These are phyloP conservation scores for Geranium incanum DNA, from an alignment of 441 rosid genomes.

Conservation along the genomic window DNA sequence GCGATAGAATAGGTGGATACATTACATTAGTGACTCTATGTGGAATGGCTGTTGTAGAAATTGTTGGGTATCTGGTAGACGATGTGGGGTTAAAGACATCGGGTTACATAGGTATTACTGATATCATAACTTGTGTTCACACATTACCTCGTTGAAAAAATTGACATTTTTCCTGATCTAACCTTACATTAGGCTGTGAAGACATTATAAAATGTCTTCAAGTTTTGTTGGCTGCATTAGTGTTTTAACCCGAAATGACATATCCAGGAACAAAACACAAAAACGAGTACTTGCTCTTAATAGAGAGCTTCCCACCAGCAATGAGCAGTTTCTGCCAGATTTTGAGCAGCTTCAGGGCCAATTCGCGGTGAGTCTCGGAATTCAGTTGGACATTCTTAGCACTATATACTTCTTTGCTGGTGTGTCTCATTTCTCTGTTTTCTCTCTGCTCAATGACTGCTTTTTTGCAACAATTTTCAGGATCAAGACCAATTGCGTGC, in stretches of 20 bases:
- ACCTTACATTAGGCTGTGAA: background rate
- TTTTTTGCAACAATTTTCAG: slow-evolving; percentile 31
- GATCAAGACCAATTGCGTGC: slow-evolving; percentile 81
- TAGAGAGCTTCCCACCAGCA: slow-evolving; percentile 76
- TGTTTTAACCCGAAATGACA: background rate
- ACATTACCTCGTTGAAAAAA: background rate
- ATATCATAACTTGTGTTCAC: background rate
- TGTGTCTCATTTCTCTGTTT: background rate
- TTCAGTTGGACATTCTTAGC: slow-evolving; percentile 7
- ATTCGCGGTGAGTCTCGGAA: slow-evolving; percentile 42
- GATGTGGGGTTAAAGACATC: background rate
- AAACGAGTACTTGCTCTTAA: slow-evolving; percentile 78
- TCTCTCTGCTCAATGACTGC: slow-evolving; percentile 5
- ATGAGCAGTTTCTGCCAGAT: slow-evolving; percentile 77
- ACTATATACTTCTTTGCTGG: background rate
- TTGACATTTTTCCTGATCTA: background rate
- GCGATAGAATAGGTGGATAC: background rate
- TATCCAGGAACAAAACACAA: slow-evolving; percentile 67
- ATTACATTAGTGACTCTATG: background rate
- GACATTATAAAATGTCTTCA: background rate
- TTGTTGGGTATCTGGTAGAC: background rate
- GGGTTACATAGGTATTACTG: background rate
- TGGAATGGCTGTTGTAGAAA: background rate
- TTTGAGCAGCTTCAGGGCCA: slow-evolving; percentile 78
- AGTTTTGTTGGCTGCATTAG: background rate